These are phyloP conservation scores for Forsythia suspensa DNA, from an alignment of 257 asterid genomes.

Conservation along the genomic window DNA sequence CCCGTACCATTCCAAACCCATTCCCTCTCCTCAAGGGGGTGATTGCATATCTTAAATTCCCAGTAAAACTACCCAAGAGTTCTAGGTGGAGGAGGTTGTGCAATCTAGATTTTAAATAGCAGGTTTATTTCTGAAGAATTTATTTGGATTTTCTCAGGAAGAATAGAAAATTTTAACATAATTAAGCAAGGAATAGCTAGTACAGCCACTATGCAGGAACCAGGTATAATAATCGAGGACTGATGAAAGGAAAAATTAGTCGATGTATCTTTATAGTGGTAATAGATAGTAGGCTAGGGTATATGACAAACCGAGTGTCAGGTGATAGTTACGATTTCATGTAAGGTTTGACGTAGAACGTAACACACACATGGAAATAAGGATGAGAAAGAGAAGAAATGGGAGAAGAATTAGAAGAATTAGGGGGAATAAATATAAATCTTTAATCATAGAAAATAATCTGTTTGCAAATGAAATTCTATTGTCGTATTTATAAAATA, in stretches of 20 bases:
- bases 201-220: not conserved
- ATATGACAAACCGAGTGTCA: not conserved
- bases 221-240: not conserved
- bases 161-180: not conserved
- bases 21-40: too few species aligned
- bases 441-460: too few species aligned
- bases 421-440: too few species aligned
- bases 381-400: too few species aligned
- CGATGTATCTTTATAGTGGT: not conserved
- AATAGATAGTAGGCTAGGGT: not conserved
- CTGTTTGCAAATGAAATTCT: too few species aligned
- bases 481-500: too few species aligned
- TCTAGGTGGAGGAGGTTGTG: not conserved
- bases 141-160: not conserved
- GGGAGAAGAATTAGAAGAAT: too few species aligned
- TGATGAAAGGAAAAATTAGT: not conserved
- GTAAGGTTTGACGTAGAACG: too few species aligned
- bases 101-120: not conserved
- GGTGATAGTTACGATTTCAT: too few species aligned
- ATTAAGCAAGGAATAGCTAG: not conserved
- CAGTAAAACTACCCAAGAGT: not conserved
- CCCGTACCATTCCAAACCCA: too few species aligned
- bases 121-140: not conserved
- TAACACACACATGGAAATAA: too few species aligned
- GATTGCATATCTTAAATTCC: not conserved